Percentiles rank a stretch among this genome's conserved stretches.
Evolutionary conservation across 805 yeast genomes (phyloP).

Genomic region (Metschnikowia bowlesiae): DNA sequence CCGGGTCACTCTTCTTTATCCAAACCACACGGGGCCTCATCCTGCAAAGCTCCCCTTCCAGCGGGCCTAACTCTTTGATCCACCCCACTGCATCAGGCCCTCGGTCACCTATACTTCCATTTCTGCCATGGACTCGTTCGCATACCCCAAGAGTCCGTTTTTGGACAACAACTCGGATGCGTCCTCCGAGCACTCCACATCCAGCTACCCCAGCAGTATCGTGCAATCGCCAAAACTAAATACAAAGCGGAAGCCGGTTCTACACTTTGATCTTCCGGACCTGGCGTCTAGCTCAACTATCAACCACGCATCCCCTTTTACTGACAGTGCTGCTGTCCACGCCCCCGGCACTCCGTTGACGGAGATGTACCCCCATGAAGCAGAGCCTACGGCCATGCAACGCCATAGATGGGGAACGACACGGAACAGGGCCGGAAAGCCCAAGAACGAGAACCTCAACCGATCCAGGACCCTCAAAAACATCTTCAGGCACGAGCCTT

Average conservation of each 20-base stretch:
- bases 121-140: constrained; percentile 12
- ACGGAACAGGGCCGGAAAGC: constrained; percentile 66
- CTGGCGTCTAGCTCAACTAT: constrained; percentile 5
- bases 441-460: constrained; percentile 42
- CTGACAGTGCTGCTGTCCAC: constrained; percentile 17
- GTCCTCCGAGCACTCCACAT: constrained; percentile 6
- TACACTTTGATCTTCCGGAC: constrained; percentile 30
- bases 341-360: constrained; percentile 13
- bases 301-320: constrained; percentile 26
- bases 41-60: background rate
- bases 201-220: constrained; percentile 7
- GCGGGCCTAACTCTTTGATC: background rate
- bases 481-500: constrained; percentile 19
- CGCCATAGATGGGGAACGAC: constrained; percentile 91
- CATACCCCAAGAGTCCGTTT: constrained; percentile 17
- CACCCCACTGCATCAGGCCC: background rate
- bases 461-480: constrained; percentile 59
- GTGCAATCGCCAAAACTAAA: constrained; percentile 18
- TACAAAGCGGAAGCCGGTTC: constrained; percentile 20
- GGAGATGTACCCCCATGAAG: constrained; percentile 10
- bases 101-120: background rate
- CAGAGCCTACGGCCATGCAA: constrained; percentile 50
- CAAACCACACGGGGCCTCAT: background rate
- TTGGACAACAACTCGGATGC: constrained; percentile 10
- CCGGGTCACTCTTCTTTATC: background rate